phyloP scores from a whole-genome alignment of 768 basidiomycete species.

The Lactarius deliciosus region DNA sequence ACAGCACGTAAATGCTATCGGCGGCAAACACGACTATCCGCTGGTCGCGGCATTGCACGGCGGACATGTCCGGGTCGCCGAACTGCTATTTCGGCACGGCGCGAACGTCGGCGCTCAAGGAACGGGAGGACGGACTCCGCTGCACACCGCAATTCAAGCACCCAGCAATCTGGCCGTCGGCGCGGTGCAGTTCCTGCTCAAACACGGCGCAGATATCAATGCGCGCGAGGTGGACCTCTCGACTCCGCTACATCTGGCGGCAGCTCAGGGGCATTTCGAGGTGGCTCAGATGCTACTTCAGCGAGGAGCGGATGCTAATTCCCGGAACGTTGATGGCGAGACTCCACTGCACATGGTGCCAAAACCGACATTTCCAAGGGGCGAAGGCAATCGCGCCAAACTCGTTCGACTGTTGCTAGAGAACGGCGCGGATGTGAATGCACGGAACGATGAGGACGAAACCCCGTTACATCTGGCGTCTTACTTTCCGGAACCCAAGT shows the following conservation, averaged over 20 bases:
- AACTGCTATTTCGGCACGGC: not conserved
- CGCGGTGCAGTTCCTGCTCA: no score
- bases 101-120: not conserved
- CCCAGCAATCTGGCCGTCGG: no score
- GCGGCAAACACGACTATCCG: not conserved
- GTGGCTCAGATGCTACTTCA: not conserved
- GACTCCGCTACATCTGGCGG: not conserved
- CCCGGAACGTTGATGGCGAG: not conserved
- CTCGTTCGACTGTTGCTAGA: no score
- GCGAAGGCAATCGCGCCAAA: no score
- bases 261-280: not conserved
- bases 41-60: not conserved
- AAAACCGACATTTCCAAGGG: no score
- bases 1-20: not conserved
- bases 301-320: not conserved
- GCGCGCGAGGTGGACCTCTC: no score
- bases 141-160: no score
- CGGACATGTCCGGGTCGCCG: not conserved
- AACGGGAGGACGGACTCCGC: not conserved
- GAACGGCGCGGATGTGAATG: no score
- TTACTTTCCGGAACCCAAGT: no score
- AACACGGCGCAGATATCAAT: no score
- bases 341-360: not conserved
- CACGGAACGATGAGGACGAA: no score
- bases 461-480: no score